Percentiles rank a stretch among this genome's conserved stretches.
These are phyloP conservation scores for Wallemia hederae DNA, from an alignment of 1,284 basidiomycete species.

Conservation along the genomic window DNA sequence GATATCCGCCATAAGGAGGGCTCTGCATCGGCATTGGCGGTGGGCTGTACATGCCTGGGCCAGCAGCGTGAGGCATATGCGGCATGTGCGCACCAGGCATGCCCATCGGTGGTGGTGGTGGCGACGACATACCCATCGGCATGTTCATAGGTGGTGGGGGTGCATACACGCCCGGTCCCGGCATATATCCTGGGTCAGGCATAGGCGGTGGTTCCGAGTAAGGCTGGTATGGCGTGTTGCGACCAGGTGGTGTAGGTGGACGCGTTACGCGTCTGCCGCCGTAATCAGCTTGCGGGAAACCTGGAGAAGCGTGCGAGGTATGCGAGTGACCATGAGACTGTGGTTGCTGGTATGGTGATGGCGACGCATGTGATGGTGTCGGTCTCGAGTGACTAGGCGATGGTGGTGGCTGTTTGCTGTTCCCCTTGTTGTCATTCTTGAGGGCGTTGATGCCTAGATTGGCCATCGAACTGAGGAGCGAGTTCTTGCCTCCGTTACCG, in stretches of 20 bases:
- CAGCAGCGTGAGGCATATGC: not conserved
- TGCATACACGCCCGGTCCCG: too few relatives aligned
- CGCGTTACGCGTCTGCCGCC: not conserved
- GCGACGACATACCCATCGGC: too few relatives aligned
- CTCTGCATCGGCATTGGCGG: not conserved
- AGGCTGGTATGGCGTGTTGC: not conserved
- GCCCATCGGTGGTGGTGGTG: too few relatives aligned
- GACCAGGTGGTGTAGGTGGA: not conserved
- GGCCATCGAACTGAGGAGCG: not conserved
- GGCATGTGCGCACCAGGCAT: not conserved
- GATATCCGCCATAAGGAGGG: not conserved
- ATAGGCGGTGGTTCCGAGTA: not conserved
- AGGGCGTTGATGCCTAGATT: not conserved
- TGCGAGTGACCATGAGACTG: not conserved
- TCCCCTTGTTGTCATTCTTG: not conserved
- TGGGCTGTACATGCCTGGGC: not conserved
- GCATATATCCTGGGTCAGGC: not conserved
- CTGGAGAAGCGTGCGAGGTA: not conserved
- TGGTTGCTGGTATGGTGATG: not conserved
- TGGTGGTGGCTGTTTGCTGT: not conserved
- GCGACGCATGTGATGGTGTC: not conserved
- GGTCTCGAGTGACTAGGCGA: not conserved
- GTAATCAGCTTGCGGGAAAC: not conserved
- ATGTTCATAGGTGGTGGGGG: too few relatives aligned
- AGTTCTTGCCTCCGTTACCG: constrained; percentile 1